These are phyloP conservation scores for Penicillium glabrum DNA, from an alignment of 2,329 filamentous ascomycete species.

Conservation along the genomic window DNA sequence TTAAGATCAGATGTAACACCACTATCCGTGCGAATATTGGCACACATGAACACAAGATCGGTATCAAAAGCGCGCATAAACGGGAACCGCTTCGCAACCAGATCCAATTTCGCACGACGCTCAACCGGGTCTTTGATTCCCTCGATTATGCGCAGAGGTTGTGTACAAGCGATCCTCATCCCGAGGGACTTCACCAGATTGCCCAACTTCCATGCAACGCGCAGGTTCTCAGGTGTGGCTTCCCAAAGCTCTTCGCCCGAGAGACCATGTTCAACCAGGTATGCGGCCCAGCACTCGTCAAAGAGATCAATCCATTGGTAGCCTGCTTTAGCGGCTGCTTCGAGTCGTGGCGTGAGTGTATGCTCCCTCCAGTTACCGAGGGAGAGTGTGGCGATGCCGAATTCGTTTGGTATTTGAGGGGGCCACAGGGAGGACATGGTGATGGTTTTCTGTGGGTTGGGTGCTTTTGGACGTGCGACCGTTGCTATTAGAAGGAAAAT, in stretches of 20 bases:
- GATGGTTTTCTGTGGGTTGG: conserved; percentile 7
- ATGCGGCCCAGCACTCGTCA: conserved; percentile 37
- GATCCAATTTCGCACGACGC: conserved; percentile 23
- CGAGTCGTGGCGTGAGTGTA: conserved; percentile 26
- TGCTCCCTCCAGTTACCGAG: conserved; percentile 32
- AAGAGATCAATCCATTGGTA: conserved; percentile 36
- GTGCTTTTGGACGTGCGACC: not conserved
- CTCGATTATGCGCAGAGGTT: conserved; percentile 33
- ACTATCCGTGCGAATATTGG: conserved; percentile 31
- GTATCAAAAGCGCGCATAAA: conserved; percentile 39
- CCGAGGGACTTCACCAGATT: conserved; percentile 29
- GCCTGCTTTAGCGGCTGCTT: conserved; percentile 31
- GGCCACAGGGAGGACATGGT: conserved; percentile 13
- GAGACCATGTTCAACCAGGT: conserved; percentile 29
- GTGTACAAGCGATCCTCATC: conserved; percentile 34
- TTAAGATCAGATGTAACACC: conserved; percentile 33
- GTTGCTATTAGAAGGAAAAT: not conserved
- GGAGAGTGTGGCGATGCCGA: conserved; percentile 35
- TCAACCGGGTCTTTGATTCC: conserved; percentile 30
- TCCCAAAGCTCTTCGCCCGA: conserved; percentile 30
- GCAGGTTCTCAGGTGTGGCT: conserved; percentile 25
- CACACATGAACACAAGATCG: conserved; percentile 36
- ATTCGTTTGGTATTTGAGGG: conserved; percentile 16
- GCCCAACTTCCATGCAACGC: conserved; percentile 28
- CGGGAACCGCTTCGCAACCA: conserved; percentile 34